Conservation (phyloP, 73 alveolate genomes). For the Symbiodinium pilosum region DNA sequence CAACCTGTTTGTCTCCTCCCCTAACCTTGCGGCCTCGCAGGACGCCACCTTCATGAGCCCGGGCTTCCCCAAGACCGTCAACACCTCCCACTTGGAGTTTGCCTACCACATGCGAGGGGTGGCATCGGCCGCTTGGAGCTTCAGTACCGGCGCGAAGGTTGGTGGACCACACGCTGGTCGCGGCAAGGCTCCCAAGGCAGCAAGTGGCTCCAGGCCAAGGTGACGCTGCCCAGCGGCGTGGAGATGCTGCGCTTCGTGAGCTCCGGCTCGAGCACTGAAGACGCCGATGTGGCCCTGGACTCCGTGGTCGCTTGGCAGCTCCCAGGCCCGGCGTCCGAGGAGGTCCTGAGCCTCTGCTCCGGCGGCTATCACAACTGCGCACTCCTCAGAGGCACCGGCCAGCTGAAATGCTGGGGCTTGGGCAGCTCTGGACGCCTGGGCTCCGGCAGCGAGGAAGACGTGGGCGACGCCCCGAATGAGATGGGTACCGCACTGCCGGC, state of each 20-base stretch:
- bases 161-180: neutral
- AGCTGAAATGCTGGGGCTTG: conserved; percentile 7
- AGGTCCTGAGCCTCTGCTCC: neutral
- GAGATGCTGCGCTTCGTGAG: neutral
- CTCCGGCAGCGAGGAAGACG: neutral
- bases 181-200: neutral
- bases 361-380: neutral
- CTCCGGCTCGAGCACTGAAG: neutral
- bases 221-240: neutral
- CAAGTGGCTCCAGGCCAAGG: neutral
- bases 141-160: neutral
- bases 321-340: neutral
- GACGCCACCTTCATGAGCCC: neutral
- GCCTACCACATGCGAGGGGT: neutral
- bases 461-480: neutral
- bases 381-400: neutral
- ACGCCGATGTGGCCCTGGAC: neutral
- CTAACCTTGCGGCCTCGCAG: no score
- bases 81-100: neutral
- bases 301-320: neutral
- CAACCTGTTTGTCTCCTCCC: no score
- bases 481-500: neutral
- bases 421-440: neutral
- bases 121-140: neutral
- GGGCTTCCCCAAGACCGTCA: neutral